Base-by-base conservation (phyloP, 1,284 basidiomycete species). In the Ceraceosorus guamensis region DNA sequence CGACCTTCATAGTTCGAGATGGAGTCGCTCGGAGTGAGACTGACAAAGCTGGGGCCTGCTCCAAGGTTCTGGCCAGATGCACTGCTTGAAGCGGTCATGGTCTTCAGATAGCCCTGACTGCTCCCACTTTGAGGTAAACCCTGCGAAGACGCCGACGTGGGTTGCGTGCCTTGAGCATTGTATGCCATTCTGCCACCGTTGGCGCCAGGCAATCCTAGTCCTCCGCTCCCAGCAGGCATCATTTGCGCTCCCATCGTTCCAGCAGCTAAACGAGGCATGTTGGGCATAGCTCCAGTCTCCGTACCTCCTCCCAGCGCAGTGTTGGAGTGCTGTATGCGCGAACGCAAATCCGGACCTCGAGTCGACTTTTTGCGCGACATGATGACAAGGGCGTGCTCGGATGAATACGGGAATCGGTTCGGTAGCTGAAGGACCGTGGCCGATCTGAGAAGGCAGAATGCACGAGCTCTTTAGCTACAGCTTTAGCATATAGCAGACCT, bases 301-400 rank as follows among this genome's bases (percentile, higher is more conserved):
- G 41, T 65, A 13, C 73, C 73, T 0, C 57, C 55, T 16, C 73
- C 73, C 3, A 75, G 68, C 30, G 52, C 59, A 24, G 57, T 39
- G 48, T 75, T 75, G 44, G 70, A 67, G 55, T 75, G 73, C 49
- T 70, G 69, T 62, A 75, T 75, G 54, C 63, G 61, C 59, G 72
- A 67, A 11, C 73, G 67, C 45, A 70, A 50, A 53, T 73, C 66
- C 60, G 39, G 39, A 11, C 10, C 39, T 31, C 48, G 46, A 31
- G 11, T 11, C 16, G 46, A 47, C n/a, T 53, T 53, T 18, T 46
- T 13, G 14, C 45, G 11, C 8, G 45, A 46, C 45, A 46, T 46
- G 39, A 16, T 16, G 39, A 16, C 39, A 11, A 41, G 39, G 11
- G 10, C 2, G 39, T 41, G 11, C 39, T 41, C 39, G 16, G 39